Percentiles rank a stretch among this genome's conserved stretches.
Conservation (phyloP, 2,329 filamentous ascomycete species). For the Epicoccum nigrum region DNA sequence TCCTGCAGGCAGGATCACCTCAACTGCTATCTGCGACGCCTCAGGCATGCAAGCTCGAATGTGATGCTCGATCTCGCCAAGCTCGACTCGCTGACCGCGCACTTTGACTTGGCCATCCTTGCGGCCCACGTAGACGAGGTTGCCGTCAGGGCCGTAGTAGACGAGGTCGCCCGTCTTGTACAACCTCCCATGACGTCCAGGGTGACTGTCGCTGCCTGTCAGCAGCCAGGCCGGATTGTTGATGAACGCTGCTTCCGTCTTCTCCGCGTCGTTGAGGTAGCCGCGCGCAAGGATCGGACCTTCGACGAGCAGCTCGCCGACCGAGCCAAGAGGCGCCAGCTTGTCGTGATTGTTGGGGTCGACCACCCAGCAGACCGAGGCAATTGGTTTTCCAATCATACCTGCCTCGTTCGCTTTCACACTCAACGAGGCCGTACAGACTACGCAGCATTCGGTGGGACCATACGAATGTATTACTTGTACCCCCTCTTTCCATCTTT, state of each 20-base stretch:
- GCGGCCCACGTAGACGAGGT: constrained; percentile 22
- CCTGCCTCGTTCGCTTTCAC: too few relatives aligned
- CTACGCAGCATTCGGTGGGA: constrained; percentile 29
- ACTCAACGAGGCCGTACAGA: too few relatives aligned
- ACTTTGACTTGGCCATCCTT: constrained; percentile 34
- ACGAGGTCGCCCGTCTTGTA: constrained; percentile 36
- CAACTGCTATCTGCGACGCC: too few relatives aligned
- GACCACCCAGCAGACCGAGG: constrained; percentile 42
- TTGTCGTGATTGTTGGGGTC: constrained; percentile 23
- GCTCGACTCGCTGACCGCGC: constrained; percentile 28
- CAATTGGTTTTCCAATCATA: too few relatives aligned
- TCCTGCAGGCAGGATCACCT: too few relatives aligned
- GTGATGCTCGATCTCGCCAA: constrained; percentile 28
- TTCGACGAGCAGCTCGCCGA: constrained; percentile 61
- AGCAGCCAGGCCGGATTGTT: not conserved
- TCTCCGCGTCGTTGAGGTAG: constrained; percentile 24
- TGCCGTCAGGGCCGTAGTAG: constrained; percentile 19
- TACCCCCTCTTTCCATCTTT: too few relatives aligned
- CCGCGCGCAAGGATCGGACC: constrained; percentile 52
- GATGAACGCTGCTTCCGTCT: constrained; percentile 29
- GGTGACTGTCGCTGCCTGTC: not conserved
- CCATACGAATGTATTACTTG: too few relatives aligned
- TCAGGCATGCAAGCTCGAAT: too few relatives aligned
- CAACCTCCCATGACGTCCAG: not conserved
- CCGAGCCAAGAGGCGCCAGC: constrained; percentile 22